A percentile compares a stretch with the other conserved stretches of the same genome.
Evolutionary conservation across 2,329 filamentous ascomycete genomes (phyloP).

Genomic region (Scolecobasidium constrictum): DNA sequence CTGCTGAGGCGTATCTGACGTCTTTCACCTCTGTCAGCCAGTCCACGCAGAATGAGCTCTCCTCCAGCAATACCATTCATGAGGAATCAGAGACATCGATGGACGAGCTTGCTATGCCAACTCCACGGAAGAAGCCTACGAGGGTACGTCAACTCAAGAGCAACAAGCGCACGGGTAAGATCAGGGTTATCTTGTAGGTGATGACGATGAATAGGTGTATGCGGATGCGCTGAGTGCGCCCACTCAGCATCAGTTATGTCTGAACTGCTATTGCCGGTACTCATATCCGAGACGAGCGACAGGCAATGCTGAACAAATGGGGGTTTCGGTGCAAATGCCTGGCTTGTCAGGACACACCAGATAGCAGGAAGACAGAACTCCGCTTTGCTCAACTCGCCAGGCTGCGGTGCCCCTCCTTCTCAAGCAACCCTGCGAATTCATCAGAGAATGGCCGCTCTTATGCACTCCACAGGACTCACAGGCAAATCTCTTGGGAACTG

Average conservation of each 20-base stretch:
- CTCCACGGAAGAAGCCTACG: slow-evolving; percentile 1
- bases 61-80: no score
- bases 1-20: slow-evolving; percentile 2
- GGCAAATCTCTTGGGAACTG: background rate
- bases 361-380: background rate
- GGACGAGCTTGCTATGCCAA: slow-evolving; percentile 4
- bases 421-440: no score
- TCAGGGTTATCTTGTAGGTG: no score
- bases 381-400: background rate
- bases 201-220: no score
- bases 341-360: background rate
- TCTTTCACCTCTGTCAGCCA: no score
- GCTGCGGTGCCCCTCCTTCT: background rate
- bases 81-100: slow-evolving; percentile 3
- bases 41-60: no score
- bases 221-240: no score
- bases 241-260: no score
- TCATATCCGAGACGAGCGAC: background rate
- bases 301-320: background rate
- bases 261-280: background rate
- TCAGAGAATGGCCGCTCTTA: background rate
- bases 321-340: slow-evolving; percentile 1
- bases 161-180: no score
- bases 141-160: slow-evolving; percentile 1
- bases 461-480: background rate